phyloP scores from a whole-genome alignment of 1,284 basidiomycete genomes.

The Ganoderma sinense region DNA sequence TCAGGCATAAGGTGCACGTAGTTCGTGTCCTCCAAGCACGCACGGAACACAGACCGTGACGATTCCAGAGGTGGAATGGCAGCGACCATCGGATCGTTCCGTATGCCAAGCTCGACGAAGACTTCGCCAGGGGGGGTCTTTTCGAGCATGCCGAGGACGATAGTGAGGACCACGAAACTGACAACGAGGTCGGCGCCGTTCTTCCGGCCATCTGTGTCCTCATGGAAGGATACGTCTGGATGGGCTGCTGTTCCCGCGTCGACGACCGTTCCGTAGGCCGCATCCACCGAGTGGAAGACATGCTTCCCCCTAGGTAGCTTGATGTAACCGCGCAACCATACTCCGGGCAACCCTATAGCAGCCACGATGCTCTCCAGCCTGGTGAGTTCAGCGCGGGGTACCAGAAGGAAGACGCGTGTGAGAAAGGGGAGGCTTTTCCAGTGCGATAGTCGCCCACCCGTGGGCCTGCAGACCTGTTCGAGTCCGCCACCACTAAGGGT shows the following conservation, averaged over 20 bases:
- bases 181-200: slow-evolving; percentile 28
- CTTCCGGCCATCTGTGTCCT: slow-evolving; percentile 41
- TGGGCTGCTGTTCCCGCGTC: slow-evolving; percentile 33
- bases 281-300: slow-evolving; percentile 41
- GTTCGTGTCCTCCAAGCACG: neutral
- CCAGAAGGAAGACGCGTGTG: slow-evolving; percentile 36
- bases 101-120: neutral
- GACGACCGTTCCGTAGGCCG: slow-evolving; percentile 41
- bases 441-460: slow-evolving; percentile 30
- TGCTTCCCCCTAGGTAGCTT: slow-evolving; percentile 32
- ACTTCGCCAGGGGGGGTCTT: neutral
- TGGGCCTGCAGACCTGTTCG: neutral
- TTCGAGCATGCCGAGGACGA: slow-evolving; percentile 28
- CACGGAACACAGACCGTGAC: neutral
- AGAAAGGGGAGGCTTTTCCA: slow-evolving; percentile 42
- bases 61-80: slow-evolving; percentile 38
- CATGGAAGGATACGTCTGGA: slow-evolving; percentile 41
- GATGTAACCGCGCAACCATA: slow-evolving; percentile 40
- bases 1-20: slow-evolving; percentile 4
- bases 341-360: slow-evolving; percentile 30
- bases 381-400: slow-evolving; percentile 5
- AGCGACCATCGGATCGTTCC: slow-evolving; percentile 13
- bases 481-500: slow-evolving; percentile 16
- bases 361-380: slow-evolving; percentile 9
- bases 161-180: slow-evolving; percentile 33